Evolutionary conservation across 1,139 yeast genomes (phyloP).

Genomic region (Geotrichum armillariae): DNA sequence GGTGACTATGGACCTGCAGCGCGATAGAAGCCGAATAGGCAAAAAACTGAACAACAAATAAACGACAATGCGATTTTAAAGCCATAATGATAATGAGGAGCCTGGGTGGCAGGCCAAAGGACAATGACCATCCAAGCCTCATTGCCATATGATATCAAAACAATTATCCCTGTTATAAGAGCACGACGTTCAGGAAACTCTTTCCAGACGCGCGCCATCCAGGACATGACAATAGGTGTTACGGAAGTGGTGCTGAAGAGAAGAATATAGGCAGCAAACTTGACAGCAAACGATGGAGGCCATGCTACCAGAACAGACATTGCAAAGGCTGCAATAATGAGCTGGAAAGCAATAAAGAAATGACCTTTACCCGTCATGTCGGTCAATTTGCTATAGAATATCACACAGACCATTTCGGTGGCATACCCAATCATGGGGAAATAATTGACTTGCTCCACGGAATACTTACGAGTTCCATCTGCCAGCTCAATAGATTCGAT

Average conservation of each 20-base stretch:
- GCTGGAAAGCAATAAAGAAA: constrained; percentile 2
- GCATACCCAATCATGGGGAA: constrained; percentile 11
- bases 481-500: constrained; percentile 7
- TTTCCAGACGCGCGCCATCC: constrained; percentile 17
- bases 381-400: constrained; percentile 5
- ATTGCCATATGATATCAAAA: constrained; percentile 8
- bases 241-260: constrained; percentile 12
- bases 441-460: constrained; percentile 13
- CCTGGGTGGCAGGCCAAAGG: constrained; percentile 9
- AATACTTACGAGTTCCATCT: constrained; percentile 9
- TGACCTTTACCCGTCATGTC: constrained; percentile 14
- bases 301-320: constrained; percentile 11
- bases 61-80: constrained; percentile 11
- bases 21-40: constrained; percentile 2
- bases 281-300: constrained; percentile 12
- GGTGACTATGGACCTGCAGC: constrained; percentile 2
- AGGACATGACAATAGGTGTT: constrained; percentile 12
- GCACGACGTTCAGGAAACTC: constrained; percentile 13
- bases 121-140: constrained; percentile 9
- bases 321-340: constrained; percentile 2
- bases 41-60: background rate
- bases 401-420: constrained; percentile 10
- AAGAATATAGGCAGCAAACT: constrained; percentile 11
- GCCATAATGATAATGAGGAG: constrained; percentile 9
- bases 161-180: constrained; percentile 8